Base-by-base conservation (phyloP, 371 early-diverging fungal species). In the Apophysomyces sp. region DNA sequence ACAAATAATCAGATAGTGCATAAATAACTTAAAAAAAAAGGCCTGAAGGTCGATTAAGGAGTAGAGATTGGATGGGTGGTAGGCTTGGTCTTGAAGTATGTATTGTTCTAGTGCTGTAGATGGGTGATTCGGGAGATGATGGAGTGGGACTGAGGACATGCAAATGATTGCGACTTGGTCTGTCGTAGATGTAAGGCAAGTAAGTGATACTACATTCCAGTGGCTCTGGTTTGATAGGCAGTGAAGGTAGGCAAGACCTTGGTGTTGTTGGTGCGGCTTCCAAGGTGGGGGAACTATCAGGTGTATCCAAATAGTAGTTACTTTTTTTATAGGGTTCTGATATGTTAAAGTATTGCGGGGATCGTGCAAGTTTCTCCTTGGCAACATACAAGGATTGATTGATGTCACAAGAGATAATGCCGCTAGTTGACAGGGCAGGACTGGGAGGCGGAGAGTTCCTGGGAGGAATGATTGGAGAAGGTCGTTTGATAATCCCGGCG, bases 1-100 rank as follows among this genome's bases (percentile, higher is more conserved):
- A 40, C 3, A n/a, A n/a, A n/a, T n/a, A 40, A 30, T 13, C 12
- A 29, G 12, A 58, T 16, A 9, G 40, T 41, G 9, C 18, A 52
- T 59, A 58, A 3, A 59, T n/a, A 32, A 44, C 26, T 37, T 57
- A 40, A 24, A 57, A 15, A 52, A 16, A 52, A 6, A 11, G 15
- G 53, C 21, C 12, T 32, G 61, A 32, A 18, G 34, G 37, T 26
- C 31, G 29, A 18, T 52, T 49, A 32, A 61, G 58, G 13, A 66
- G 53, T 30, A 66, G 57, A 21, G 66, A 66, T 28, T 60, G 66
- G 29, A 66, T 66, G 30, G 66, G 51, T 21, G 66, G 66, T n/a
- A 66, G 37, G 5, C 61, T 61, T 0, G 61, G 57, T 34, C 53
- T 32, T 32, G 21, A 15, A 52, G 28, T 12, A 40, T 32, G 27